Conservation (phyloP, 257 asterid species). For the Cynanchum wilfordii region DNA sequence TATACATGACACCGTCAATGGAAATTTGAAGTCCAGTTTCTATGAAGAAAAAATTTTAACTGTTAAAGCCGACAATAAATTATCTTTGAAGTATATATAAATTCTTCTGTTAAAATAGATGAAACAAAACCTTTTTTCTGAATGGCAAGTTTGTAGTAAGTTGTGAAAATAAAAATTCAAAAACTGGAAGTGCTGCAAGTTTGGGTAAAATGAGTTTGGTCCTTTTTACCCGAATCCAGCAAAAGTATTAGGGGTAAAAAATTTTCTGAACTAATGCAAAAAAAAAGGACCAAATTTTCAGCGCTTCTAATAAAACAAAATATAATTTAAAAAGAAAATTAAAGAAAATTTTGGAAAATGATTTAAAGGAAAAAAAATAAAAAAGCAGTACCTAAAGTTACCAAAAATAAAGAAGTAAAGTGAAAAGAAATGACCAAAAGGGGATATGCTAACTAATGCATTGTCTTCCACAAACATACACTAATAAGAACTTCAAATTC, state of each 20-base stretch:
- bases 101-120: not conserved
- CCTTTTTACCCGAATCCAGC: too few relatives aligned
- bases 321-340: too few relatives aligned
- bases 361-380: too few relatives aligned
- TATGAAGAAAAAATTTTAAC: constrained; percentile 10
- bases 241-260: too few relatives aligned
- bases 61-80: constrained; percentile 4
- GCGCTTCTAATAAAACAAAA: too few relatives aligned
- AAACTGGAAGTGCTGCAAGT: not conserved
- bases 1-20: constrained; percentile 41
- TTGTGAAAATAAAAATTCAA: too few relatives aligned
- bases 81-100: not conserved
- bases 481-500: not conserved
- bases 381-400: too few relatives aligned
- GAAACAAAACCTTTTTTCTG: not conserved
- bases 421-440: not conserved
- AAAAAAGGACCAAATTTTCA: too few relatives aligned
- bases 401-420: not conserved
- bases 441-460: not conserved
- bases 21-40: constrained; percentile 47
- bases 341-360: too few relatives aligned
- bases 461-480: not conserved
- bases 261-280: too few relatives aligned
- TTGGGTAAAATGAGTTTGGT: too few relatives aligned
- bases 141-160: not conserved